Percentiles rank a stretch among this genome's conserved stretches.
Conservation (phyloP, 352 stramenopile genomes). For the Phytophthora aleatoria region DNA sequence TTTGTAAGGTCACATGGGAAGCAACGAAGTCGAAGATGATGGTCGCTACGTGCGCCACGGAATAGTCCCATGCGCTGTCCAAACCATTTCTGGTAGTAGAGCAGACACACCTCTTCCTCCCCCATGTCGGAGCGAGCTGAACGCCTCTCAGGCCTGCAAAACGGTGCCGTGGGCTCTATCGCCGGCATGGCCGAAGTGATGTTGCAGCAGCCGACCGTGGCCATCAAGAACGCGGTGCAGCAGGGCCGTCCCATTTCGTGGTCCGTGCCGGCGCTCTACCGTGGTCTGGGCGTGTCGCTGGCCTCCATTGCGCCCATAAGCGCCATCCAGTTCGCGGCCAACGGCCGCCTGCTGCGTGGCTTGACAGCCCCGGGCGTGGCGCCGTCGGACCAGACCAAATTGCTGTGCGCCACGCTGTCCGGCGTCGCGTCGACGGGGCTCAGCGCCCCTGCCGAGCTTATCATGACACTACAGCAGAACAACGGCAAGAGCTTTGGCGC, state of each 20-base stretch:
- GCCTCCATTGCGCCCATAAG: constrained; percentile 80
- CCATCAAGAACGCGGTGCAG: constrained; percentile 87
- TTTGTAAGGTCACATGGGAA: too few species aligned
- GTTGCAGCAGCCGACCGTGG: constrained; percentile 82
- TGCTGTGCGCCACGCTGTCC: constrained; percentile 63
- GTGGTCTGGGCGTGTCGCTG: constrained; percentile 77
- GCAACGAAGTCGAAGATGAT: too few species aligned
- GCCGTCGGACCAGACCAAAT: constrained; percentile 55
- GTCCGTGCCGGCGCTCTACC: constrained; percentile 68
- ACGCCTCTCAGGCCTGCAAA: constrained; percentile 72
- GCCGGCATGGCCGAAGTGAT: constrained; percentile 85
- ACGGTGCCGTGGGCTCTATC: constrained; percentile 76
- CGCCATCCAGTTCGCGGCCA: constrained; percentile 80
- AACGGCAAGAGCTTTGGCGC: constrained; percentile 66
- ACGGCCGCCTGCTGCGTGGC: constrained; percentile 65
- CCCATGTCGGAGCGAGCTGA: constrained; percentile 55
- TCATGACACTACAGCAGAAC: constrained; percentile 90
- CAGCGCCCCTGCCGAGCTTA: constrained; percentile 73
- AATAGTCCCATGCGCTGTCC: too few species aligned
- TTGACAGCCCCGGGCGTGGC: constrained; percentile 18
- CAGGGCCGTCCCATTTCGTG: constrained; percentile 72
- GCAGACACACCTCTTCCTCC: too few species aligned
- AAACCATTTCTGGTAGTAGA: too few species aligned
- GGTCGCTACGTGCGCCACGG: too few species aligned
- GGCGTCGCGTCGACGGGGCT: constrained; percentile 66